A percentile compares a stretch with the other conserved stretches of the same genome.
Conservation (phyloP, 805 yeast genomes). For the Limtongia smithiae region DNA sequence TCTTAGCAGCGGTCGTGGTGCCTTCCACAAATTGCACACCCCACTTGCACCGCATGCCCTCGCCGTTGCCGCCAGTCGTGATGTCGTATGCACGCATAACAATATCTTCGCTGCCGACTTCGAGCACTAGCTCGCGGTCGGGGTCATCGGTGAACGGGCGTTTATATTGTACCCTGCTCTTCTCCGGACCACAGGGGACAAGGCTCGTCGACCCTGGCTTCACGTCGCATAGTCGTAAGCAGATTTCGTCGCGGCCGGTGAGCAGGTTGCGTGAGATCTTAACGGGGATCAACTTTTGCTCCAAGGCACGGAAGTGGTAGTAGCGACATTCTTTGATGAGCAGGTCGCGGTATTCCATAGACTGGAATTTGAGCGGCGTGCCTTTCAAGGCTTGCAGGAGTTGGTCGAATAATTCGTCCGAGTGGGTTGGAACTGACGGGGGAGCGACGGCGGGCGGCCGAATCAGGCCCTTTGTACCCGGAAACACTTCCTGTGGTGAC, state of each 20-base stretch:
- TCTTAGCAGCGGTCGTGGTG: slow-evolving; percentile 6
- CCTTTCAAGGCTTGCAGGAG: slow-evolving; percentile 58
- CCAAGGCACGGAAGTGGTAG: slow-evolving; percentile 70
- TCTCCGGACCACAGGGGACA: background rate
- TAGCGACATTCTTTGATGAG: slow-evolving; percentile 69
- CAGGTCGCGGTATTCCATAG: slow-evolving; percentile 54
- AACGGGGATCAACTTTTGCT: slow-evolving; percentile 62
- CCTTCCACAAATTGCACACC: slow-evolving; percentile 5
- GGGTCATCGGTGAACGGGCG: slow-evolving; percentile 25
- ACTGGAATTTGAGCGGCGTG: slow-evolving; percentile 45
- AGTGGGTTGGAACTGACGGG: slow-evolving; percentile 49
- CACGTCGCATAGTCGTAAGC: slow-evolving; percentile 49
- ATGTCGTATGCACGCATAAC: slow-evolving; percentile 15
- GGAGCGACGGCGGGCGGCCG: slow-evolving; percentile 80
- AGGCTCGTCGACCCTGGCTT: slow-evolving; percentile 25
- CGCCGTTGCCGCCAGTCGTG: background rate
- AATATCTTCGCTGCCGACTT: slow-evolving; percentile 9
- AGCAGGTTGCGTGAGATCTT: slow-evolving; percentile 52
- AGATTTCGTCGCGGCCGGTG: slow-evolving; percentile 52
- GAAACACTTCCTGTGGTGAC: slow-evolving; percentile 46
- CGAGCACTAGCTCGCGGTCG: slow-evolving; percentile 15
- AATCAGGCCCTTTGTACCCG: slow-evolving; percentile 43
- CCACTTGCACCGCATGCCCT: slow-evolving; percentile 13
- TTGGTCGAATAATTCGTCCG: slow-evolving; percentile 53
- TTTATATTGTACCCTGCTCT: slow-evolving; percentile 12